These are phyloP conservation scores for Terfezia claveryi DNA, from an alignment of 495 filamentous ascomycete species.

Conservation along the genomic window DNA sequence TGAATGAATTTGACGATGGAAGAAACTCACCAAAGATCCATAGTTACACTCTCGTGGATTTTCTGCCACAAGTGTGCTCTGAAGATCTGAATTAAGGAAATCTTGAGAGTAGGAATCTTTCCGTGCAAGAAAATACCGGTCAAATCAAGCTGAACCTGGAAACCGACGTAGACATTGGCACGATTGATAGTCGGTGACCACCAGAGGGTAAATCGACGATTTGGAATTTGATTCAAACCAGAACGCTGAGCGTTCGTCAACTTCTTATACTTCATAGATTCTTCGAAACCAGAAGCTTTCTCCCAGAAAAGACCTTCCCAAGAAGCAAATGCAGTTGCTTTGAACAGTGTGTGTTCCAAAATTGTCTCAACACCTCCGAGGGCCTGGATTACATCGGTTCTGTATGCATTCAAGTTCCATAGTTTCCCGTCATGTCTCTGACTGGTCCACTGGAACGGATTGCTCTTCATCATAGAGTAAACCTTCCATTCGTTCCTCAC, in stretches of 20 bases:
- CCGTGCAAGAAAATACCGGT: conserved; percentile 99
- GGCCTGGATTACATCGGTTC: conserved; percentile 96
- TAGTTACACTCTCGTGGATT: conserved; percentile 97
- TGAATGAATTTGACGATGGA: not conserved
- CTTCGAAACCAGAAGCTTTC: conserved; percentile 57
- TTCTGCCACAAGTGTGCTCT: conserved; percentile 99
- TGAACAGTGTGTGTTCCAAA: conserved; percentile 94
- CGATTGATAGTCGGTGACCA: conserved; percentile 74
- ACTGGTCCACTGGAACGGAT: conserved; percentile 99
- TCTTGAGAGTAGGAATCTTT: conserved; percentile 97
- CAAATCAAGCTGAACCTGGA: conserved; percentile 96
- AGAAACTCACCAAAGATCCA: conserved; percentile 35
- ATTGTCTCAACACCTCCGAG: conserved; percentile 99
- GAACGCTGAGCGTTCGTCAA: conserved; percentile 95
- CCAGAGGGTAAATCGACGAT: conserved; percentile 97
- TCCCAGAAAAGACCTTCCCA: conserved; percentile 99
- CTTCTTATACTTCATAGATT: conserved; percentile 98
- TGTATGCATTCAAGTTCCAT: conserved; percentile 96
- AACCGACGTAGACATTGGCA: conserved; percentile 77
- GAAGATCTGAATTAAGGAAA: conserved; percentile 98
- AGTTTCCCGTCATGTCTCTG: conserved; percentile 95
- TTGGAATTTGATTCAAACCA: conserved; percentile 98
- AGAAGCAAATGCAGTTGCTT: conserved; percentile 91
- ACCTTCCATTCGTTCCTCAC: conserved; percentile 92
- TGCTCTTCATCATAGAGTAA: conserved; percentile 98